Evolutionary conservation across 2,329 filamentous ascomycete genomes (phyloP).

Genomic region (Cladosporium velox): DNA sequence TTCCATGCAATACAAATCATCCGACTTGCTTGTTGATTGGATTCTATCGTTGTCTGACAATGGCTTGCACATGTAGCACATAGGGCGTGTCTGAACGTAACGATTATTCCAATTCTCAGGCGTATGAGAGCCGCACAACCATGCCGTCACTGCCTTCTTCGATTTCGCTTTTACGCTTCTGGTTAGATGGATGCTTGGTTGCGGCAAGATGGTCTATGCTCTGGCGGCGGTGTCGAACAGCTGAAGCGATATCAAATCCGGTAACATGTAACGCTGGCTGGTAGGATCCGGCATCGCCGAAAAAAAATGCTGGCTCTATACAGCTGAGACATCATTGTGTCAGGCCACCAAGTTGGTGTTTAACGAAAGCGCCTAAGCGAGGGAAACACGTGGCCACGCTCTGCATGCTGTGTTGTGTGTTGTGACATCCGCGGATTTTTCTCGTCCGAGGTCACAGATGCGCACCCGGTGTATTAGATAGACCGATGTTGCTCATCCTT

Average conservation of each 20-base stretch:
- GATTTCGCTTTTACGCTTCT: not conserved
- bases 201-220: not conserved
- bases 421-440: constrained; percentile 1
- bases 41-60: not conserved
- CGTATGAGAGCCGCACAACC: constrained; percentile 1
- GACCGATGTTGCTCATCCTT: not conserved
- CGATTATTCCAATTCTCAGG: not conserved
- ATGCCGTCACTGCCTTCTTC: not conserved
- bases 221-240: not conserved
- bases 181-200: not conserved
- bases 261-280: constrained; percentile 8
- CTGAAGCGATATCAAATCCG: constrained; percentile 3
- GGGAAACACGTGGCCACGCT: constrained; percentile 11
- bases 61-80: not conserved
- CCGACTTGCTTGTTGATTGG: not conserved
- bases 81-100: not conserved
- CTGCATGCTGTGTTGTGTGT: not conserved
- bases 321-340: not conserved
- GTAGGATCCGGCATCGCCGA: constrained; percentile 18
- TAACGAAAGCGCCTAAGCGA: constrained; percentile 10
- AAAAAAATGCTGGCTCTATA: not conserved
- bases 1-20: not conserved
- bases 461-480: not conserved
- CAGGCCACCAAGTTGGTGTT: constrained; percentile 11
- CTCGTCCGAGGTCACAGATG: not conserved